Conservation (phyloP, 768 basidiomycete species). For the Mrakia gelida region DNA sequence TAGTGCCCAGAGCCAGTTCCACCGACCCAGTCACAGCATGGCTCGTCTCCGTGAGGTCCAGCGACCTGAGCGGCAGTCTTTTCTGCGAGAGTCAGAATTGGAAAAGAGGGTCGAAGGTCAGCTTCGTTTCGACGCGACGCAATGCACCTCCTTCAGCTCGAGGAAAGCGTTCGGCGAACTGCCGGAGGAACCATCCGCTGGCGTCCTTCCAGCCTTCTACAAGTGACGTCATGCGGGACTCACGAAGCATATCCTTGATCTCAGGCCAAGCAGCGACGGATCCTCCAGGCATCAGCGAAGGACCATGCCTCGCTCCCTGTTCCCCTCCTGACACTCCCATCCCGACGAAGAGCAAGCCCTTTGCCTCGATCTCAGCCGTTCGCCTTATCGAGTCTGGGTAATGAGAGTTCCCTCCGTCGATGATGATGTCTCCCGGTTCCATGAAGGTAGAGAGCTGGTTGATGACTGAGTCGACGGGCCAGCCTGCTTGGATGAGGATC, state of each 20-base stretch:
- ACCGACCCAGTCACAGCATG: constrained; percentile 99
- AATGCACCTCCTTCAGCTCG: no score
- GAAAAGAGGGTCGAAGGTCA: neutral
- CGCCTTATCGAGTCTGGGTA: constrained; percentile 98
- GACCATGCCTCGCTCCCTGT: constrained; percentile 94
- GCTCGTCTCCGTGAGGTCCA: constrained; percentile 57
- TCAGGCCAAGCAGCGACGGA: constrained; percentile 87
- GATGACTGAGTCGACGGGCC: constrained; percentile 95
- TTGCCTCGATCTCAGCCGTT: constrained; percentile 81
- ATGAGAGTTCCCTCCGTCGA: constrained; percentile 99
- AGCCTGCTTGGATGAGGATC: constrained; percentile 95
- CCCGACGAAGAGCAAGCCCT: constrained; percentile 94
- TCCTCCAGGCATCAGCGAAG: constrained; percentile 99
- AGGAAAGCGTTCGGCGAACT: no score
- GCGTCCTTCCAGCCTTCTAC: no score
- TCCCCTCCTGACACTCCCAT: constrained; percentile 99
- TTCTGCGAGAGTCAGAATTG: constrained; percentile 45
- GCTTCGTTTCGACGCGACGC: neutral
- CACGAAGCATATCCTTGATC: constrained; percentile 93
- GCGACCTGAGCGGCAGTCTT: constrained; percentile 90
- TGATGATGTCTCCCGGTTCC: constrained; percentile 95
- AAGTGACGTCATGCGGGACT: neutral
- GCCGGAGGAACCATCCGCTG: no score
- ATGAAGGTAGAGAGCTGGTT: constrained; percentile 78
- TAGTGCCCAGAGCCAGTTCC: constrained; percentile 94